phyloP scores from a whole-genome alignment of 2,329 filamentous ascomycete genomes.

The Monilinia aucupariae region DNA sequence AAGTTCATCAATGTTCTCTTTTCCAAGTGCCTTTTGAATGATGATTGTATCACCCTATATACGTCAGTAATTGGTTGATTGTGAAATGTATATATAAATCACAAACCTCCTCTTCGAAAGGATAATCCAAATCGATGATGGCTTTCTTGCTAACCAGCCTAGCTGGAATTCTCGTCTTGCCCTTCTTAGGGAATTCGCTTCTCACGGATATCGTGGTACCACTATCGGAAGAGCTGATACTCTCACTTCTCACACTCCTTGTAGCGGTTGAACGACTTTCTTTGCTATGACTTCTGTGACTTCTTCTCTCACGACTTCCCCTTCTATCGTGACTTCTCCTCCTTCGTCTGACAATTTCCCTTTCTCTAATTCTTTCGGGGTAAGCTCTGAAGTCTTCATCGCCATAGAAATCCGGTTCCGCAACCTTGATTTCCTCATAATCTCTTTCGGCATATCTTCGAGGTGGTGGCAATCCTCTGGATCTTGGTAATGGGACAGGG shows the following conservation, averaged over 20 bases:
- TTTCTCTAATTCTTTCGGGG: slow-evolving; percentile 55
- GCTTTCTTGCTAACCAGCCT: slow-evolving; percentile 75
- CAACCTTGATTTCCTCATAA: slow-evolving; percentile 61
- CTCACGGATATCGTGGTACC: slow-evolving; percentile 42
- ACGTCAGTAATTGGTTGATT: slow-evolving; percentile 34
- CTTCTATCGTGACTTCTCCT: slow-evolving; percentile 33
- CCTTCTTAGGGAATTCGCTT: slow-evolving; percentile 70
- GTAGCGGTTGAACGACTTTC: slow-evolving; percentile 27
- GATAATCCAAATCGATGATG: slow-evolving; percentile 78
- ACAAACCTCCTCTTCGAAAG: slow-evolving; percentile 77
- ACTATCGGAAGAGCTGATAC: slow-evolving; percentile 41
- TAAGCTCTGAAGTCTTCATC: slow-evolving; percentile 67
- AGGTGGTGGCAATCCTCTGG: slow-evolving; percentile 55
- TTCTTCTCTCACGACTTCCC: slow-evolving; percentile 31
- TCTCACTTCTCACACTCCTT: slow-evolving; percentile 37
- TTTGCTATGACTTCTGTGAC: slow-evolving; percentile 27
- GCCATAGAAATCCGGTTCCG: slow-evolving; percentile 62
- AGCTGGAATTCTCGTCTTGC: slow-evolving; percentile 82
- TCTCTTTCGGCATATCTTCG: slow-evolving; percentile 52
- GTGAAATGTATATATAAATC: background rate
- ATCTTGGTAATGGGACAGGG: slow-evolving; percentile 65
- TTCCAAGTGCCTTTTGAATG: slow-evolving; percentile 77
- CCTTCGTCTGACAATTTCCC: slow-evolving; percentile 50
- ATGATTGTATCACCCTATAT: slow-evolving; percentile 70
- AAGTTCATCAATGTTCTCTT: slow-evolving; percentile 86